Base-by-base conservation (phyloP, 805 yeast species). In the Middelhovenomyces tepae region DNA sequence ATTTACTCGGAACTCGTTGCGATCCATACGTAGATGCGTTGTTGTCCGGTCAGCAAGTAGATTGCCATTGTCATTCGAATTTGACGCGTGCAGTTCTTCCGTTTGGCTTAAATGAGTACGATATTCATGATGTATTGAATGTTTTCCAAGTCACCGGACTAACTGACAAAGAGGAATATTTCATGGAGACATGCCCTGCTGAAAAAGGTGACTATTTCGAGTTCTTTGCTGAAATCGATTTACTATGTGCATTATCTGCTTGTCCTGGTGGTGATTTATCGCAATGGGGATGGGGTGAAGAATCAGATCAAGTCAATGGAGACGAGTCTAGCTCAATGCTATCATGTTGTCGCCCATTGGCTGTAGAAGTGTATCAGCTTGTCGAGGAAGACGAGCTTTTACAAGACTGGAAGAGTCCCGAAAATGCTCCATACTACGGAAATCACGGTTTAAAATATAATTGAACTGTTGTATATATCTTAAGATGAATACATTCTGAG, bases 261-360 rank as follows among this genome's bases (percentile, higher is more conserved):
- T 76, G 81, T 51, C 82, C 81, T 3, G 83, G 82, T 31, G 83
- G 83, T 18, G 82, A 75, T 51, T 57, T 75, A 38, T 70, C 77
- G 18, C 60, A 64, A 32, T 76, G 82, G 82, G 80, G 73, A 29
- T 76, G 83, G 83, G 81, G 81, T 36, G 79, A 73, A 50, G 66
- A 67, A 34, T 65, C 58, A 24, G 64, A 62, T 16, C 60, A 58
- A 18, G 29, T 16, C 10, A n/a, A n/a, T n/a, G n/a, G n/a, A n/a
- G n/a, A n/a, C n/a, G n/a, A n/a, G n/a, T n/a, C n/a, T n/a, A n/a
- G n/a, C n/a, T 64, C 58, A 7, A 75, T 75, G 80, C 61, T 67
- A 22, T 73, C 67, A 35, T 69, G 75, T 46, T 75, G 83, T 46
- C 59, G 81, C 46, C 78, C 80, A 3, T 59, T 76, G 38, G 77